A percentile compares a stretch with the other conserved stretches of the same genome.
Conservation (phyloP, 2,329 filamentous ascomycete genomes). For the Amesomyces nigricolor region DNA sequence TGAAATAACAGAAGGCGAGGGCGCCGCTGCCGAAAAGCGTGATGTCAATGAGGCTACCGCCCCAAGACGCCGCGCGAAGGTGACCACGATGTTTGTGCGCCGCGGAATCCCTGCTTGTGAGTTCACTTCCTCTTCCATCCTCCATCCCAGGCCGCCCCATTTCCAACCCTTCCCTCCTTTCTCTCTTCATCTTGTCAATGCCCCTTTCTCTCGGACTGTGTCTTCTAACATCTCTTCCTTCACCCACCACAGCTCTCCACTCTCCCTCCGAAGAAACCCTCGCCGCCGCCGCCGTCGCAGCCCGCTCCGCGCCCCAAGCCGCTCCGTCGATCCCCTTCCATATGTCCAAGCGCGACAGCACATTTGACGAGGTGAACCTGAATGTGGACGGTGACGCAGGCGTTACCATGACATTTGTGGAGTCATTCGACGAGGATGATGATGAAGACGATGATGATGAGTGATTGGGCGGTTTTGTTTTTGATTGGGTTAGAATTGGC, state of each 20-base stretch:
- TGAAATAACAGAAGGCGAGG: slow-evolving; percentile 3
- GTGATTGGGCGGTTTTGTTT: too few relatives aligned
- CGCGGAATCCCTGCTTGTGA: slow-evolving; percentile 40
- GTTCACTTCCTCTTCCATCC: slow-evolving; percentile 11
- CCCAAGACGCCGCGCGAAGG: slow-evolving; percentile 37
- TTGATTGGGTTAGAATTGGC: too few relatives aligned
- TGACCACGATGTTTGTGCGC: slow-evolving; percentile 44
- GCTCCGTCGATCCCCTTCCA: neutral
- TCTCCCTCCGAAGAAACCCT: slow-evolving; percentile 20
- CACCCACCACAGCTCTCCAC: slow-evolving; percentile 26
- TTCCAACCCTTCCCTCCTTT: neutral
- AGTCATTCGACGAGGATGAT: slow-evolving; percentile 31
- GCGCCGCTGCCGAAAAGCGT: slow-evolving; percentile 19
- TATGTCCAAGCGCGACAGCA: slow-evolving; percentile 22
- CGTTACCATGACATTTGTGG: slow-evolving; percentile 44
- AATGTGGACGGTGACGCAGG: slow-evolving; percentile 41
- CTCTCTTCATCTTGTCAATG: neutral
- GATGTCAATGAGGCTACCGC: slow-evolving; percentile 18
- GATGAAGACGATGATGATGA: slow-evolving; percentile 27
- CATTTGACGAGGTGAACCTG: slow-evolving; percentile 40
- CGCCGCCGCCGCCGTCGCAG: slow-evolving; percentile 8
- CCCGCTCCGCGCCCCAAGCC: neutral
- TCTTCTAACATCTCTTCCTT: too few relatives aligned
- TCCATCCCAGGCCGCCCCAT: neutral
- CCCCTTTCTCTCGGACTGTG: slow-evolving; percentile 9